Conservation (phyloP, 768 basidiomycete species). For the Tephrocybe rancida region DNA sequence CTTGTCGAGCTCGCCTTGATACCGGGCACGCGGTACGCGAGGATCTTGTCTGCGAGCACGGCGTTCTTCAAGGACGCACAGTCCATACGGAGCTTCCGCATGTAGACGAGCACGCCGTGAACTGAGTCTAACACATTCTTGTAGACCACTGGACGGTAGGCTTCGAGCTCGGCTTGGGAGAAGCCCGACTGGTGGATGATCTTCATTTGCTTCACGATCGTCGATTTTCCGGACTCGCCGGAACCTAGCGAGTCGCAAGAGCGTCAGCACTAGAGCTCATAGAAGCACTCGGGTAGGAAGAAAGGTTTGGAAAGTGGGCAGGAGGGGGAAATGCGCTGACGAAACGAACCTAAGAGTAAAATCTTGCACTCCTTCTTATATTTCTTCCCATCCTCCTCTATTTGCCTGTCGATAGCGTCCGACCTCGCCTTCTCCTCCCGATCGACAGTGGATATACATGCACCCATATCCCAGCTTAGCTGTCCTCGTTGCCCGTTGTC, state of each 20-base stretch:
- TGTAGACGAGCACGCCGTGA: constrained; percentile 74
- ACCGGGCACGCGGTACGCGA: constrained; percentile 45
- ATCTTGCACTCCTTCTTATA: constrained; percentile 93
- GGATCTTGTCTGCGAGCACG: constrained; percentile 59
- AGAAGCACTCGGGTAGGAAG: background rate
- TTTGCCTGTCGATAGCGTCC: background rate
- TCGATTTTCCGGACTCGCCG: constrained; percentile 93
- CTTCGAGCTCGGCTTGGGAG: constrained; percentile 67
- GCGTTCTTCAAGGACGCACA: constrained; percentile 62
- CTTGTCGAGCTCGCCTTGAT: constrained; percentile 30
- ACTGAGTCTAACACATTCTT: constrained; percentile 82
- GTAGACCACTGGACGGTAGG: constrained; percentile 71
- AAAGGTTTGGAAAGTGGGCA: background rate
- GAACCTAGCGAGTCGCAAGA: constrained; percentile 91
- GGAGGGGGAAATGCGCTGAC: background rate
- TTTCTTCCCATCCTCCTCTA: constrained; percentile 39
- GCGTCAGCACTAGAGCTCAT: background rate
- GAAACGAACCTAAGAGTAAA: constrained; percentile 75
- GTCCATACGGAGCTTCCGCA: constrained; percentile 78
- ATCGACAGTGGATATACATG: background rate
- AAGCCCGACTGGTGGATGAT: constrained; percentile 89
- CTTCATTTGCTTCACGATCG: constrained; percentile 96
- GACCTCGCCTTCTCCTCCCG: background rate
- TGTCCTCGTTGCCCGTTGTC: too few relatives aligned
- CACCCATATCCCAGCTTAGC: too few relatives aligned